A percentile compares a stretch with the other conserved stretches of the same genome.
Evolutionary conservation across 257 asterid species (phyloP).

Genomic region (Craterostigma plantagineum): DNA sequence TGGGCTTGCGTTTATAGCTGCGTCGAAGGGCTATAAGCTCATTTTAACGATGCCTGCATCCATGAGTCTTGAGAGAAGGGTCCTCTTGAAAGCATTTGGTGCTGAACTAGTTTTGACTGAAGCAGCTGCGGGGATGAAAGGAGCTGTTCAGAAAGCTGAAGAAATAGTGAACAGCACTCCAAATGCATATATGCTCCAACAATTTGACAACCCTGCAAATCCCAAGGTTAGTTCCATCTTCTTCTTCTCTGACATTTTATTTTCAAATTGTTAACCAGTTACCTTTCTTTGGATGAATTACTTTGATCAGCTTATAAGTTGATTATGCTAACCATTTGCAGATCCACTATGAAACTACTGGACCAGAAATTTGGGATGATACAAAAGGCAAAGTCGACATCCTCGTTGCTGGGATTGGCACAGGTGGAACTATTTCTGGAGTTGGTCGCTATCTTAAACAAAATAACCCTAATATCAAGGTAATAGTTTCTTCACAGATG

Average conservation of each 20-base stretch:
- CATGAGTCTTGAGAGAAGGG: constrained; percentile 28
- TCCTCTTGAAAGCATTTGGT: constrained; percentile 27
- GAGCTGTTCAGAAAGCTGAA: constrained; percentile 28
- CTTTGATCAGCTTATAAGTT: too few species aligned
- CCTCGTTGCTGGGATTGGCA: constrained; percentile 57
- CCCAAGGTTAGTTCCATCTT: constrained; percentile 15
- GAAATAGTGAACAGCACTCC: constrained; percentile 30
- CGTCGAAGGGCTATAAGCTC: constrained; percentile 29
- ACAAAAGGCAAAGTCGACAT: constrained; percentile 45
- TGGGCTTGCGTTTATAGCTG: constrained; percentile 26
- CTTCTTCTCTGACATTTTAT: too few species aligned
- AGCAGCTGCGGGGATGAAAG: constrained; percentile 26
- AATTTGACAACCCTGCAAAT: constrained; percentile 35
- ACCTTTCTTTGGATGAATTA: too few species aligned
- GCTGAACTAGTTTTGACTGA: constrained; percentile 28
- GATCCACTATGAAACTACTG: constrained; percentile 87
- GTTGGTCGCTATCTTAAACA: constrained; percentile 52
- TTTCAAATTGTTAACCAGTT: too few species aligned
- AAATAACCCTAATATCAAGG: constrained; percentile 52
- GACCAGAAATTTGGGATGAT: constrained; percentile 72
- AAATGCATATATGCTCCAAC: constrained; percentile 29
- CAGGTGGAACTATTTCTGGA: constrained; percentile 74
- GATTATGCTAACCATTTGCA: constrained; percentile 8
- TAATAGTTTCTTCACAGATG: constrained; percentile 1
- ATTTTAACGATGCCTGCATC: constrained; percentile 25